phyloP scores from a whole-genome alignment of 768 basidiomycete species.

The Calocybe cyanea region DNA sequence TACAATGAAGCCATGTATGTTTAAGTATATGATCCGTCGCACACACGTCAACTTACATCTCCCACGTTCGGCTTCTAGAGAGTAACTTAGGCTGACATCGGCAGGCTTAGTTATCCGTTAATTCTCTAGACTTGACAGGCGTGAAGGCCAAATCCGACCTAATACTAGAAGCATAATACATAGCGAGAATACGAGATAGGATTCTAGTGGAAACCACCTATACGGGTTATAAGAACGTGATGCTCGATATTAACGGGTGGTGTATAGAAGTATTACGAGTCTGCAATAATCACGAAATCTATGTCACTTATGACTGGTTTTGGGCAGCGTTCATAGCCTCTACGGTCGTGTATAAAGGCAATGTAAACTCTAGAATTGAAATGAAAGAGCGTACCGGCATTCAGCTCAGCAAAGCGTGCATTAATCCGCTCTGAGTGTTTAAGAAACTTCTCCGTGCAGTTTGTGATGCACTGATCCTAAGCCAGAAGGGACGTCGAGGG shows the following conservation, averaged over 20 bases:
- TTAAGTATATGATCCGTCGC: too few relatives aligned
- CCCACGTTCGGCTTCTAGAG: too few relatives aligned
- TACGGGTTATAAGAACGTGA: too few relatives aligned
- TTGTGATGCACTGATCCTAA: conserved; percentile 85
- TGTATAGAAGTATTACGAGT: not conserved
- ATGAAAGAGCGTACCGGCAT: conserved; percentile 83
- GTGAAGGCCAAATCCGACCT: too few relatives aligned
- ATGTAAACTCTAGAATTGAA: not conserved
- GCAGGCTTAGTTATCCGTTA: too few relatives aligned
- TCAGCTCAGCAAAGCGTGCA: conserved; percentile 86
- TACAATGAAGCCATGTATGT: too few relatives aligned
- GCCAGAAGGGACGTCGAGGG: conserved; percentile 5
- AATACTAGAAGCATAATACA: too few relatives aligned
- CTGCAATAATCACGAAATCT: not conserved
- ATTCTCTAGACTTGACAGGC: too few relatives aligned
- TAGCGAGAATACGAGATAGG: too few relatives aligned
- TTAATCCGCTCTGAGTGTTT: conserved; percentile 95
- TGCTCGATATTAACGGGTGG: not conserved
- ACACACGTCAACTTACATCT: too few relatives aligned
- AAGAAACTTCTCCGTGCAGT: conserved; percentile 97
- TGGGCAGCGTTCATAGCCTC: conserved; percentile 31
- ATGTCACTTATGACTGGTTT: conserved; percentile 25
- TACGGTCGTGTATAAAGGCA: not conserved
- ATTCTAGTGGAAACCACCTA: too few relatives aligned
- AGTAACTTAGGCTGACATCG: too few relatives aligned